A percentile compares a stretch with the other conserved stretches of the same genome.
Evolutionary conservation across 306 rosid species (phyloP).

Genomic region (Acacia acuminata): DNA sequence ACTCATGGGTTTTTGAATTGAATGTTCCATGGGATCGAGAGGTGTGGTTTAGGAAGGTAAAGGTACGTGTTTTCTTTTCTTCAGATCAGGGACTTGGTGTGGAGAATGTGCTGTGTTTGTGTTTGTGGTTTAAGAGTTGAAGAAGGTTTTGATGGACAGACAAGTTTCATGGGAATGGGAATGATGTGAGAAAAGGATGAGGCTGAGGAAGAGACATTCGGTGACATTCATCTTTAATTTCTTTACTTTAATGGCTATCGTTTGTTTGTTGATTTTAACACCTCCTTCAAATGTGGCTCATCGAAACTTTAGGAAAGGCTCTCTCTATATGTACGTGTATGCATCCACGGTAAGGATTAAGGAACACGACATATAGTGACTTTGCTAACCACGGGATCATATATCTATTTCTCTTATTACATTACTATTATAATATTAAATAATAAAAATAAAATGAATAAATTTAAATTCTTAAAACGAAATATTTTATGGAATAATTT

Average conservation of each 20-base stretch:
- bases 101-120: not conserved
- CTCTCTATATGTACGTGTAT: no score
- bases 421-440: no score
- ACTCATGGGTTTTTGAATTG: slow-evolving; percentile 18
- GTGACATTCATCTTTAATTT: slow-evolving; percentile 45
- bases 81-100: not conserved
- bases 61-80: not conserved
- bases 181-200: slow-evolving; percentile 41
- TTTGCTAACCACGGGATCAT: no score
- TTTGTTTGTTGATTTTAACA: slow-evolving; percentile 33
- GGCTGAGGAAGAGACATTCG: slow-evolving; percentile 31
- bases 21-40: slow-evolving; percentile 9
- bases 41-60: not conserved
- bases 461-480: no score
- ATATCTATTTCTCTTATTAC: no score
- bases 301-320: slow-evolving; percentile 39
- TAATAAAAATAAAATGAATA: no score
- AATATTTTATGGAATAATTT: no score
- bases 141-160: slow-evolving; percentile 31
- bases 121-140: slow-evolving; percentile 21
- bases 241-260: slow-evolving; percentile 44
- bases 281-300: slow-evolving; percentile 43
- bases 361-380: no score
- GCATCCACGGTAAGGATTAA: no score
- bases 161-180: slow-evolving; percentile 33